Evolutionary conservation across 352 stramenopile genomes (phyloP), one percentile per base, ranked within the genome.

Genomic region (Halophytophthora polymorphica): DNA sequence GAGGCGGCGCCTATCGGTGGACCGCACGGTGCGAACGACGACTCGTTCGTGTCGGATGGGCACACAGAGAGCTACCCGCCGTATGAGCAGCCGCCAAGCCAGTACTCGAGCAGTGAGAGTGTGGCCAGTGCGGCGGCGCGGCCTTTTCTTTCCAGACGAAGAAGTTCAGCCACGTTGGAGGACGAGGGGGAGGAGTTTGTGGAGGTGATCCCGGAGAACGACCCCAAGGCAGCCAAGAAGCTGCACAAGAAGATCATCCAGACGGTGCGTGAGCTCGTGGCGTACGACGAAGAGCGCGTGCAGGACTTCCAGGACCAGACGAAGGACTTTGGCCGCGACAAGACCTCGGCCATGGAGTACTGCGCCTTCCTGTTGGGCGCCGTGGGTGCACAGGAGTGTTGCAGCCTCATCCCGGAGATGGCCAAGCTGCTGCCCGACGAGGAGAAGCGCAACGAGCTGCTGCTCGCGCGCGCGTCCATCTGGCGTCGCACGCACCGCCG

Each of bases 261-360:
- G 34, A 83, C 57, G 5, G 75, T 92, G 18, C 64, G 73, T 13
- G 82, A 88, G 29, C 59, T 82, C 15, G 79, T 90, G 6, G 45
- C 53, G 3, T 63, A 76, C 35, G 77, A 92, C 22, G 77, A 89
- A 52, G 82, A 90, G 34, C 82, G 82, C 33, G 77, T 90, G 12
- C 75, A 73, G 17, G 82, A 88, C 45, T 92, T 92, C 44, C 82
- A 90, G 39, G 79, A 90, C 22, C 77, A 88, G 45, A 90, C 78
- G 0, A 86, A 73, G 48, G 79, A 92, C 50, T 92, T 89, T 63
- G 82, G 82, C 3, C 71, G 77, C 11, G 73, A 75, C 1, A 82
- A 86, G 50, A 80, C 66, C 10, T 77, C 76, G 36, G 77, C 74
- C 0, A 87, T 76, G n/a, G 79, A 90, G 37, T 90, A 89, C 50